Evolutionary conservation across 208 protist species (phyloP).

Genomic region (Trypanosoma caninum): DNA sequence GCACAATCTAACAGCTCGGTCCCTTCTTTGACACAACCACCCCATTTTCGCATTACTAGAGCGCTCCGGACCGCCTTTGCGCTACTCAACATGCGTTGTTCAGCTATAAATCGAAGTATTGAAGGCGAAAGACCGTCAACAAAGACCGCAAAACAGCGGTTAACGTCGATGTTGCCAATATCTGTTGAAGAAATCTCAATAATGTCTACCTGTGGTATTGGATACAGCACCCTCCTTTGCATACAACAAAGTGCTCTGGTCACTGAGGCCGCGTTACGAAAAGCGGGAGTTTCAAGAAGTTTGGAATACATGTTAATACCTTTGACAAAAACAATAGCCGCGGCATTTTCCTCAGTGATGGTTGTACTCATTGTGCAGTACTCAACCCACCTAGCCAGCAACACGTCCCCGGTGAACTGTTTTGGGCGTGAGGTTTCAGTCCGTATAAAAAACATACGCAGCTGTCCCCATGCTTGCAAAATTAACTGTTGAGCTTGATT

Average conservation of each 20-base stretch:
- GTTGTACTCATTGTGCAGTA: slow-evolving; percentile 18
- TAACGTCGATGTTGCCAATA: background rate
- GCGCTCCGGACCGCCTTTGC: background rate
- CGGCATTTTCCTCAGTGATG: too few species aligned
- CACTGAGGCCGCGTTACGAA: background rate
- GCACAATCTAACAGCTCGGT: slow-evolving; percentile 17
- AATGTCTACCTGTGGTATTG: background rate
- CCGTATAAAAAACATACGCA: slow-evolving; percentile 5
- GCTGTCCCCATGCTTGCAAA: background rate
- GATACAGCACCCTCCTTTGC: slow-evolving; percentile 11
- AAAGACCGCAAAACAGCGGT: slow-evolving; percentile 10
- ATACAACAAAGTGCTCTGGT: slow-evolving; percentile 6
- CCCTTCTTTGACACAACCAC: slow-evolving; percentile 4
- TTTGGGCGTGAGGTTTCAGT: background rate
- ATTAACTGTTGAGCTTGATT: background rate
- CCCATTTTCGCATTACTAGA: slow-evolving; percentile 9
- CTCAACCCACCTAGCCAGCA: slow-evolving; percentile 3
- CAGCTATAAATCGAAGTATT: slow-evolving; percentile 16
- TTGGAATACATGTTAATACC: slow-evolving; percentile 5
- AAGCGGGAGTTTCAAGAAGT: slow-evolving; percentile 11
- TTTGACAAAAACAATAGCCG: background rate
- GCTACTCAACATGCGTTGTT: slow-evolving; percentile 1
- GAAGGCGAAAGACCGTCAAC: slow-evolving; percentile 1
- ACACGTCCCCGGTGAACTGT: background rate
- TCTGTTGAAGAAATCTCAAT: background rate